A percentile compares a stretch with the other conserved stretches of the same genome.
phyloP scores from a whole-genome alignment of 2,329 filamentous ascomycete genomes.

The Sclerotinia nivalis region DNA sequence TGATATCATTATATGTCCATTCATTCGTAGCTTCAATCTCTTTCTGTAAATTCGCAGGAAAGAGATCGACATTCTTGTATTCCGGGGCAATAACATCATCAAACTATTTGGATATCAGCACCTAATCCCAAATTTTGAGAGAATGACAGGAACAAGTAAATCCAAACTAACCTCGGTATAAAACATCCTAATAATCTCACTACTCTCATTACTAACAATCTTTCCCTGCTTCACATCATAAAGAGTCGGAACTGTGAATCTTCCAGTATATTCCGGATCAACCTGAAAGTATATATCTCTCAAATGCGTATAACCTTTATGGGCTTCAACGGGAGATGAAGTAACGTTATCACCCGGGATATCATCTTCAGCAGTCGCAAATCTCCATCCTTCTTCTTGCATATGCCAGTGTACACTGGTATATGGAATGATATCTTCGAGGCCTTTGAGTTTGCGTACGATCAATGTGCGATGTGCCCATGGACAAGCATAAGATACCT shows the following conservation, averaged over 20 bases:
- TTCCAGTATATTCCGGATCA: slow-evolving; percentile 64
- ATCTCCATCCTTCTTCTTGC: slow-evolving; percentile 65
- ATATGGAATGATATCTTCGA: slow-evolving; percentile 75
- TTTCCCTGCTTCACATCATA: slow-evolving; percentile 64
- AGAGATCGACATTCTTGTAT: slow-evolving; percentile 63
- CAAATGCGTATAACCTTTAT: slow-evolving; percentile 65
- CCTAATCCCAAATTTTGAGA: neutral
- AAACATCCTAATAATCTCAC: slow-evolving; percentile 83
- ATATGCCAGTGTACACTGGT: slow-evolving; percentile 61
- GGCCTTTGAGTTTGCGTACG: slow-evolving; percentile 83
- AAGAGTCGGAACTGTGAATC: slow-evolving; percentile 69
- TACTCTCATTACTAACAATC: slow-evolving; percentile 81
- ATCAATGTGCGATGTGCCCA: slow-evolving; percentile 86
- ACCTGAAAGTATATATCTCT: slow-evolving; percentile 67
- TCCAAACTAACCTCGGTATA: slow-evolving; percentile 66
- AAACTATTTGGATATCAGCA: slow-evolving; percentile 57
- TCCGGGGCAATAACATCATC: slow-evolving; percentile 65
- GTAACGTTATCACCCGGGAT: slow-evolving; percentile 62
- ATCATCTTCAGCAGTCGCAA: slow-evolving; percentile 60
- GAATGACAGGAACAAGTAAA: slow-evolving; percentile 33
- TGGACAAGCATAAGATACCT: slow-evolving; percentile 52
- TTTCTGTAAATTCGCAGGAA: slow-evolving; percentile 61
- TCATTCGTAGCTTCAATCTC: slow-evolving; percentile 74
- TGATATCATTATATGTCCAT: slow-evolving; percentile 77
- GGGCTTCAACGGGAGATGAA: slow-evolving; percentile 61